These are phyloP conservation scores for Ambrosia artemisiifolia DNA, from an alignment of 129 eudicot genomes.

Conservation along the genomic window DNA sequence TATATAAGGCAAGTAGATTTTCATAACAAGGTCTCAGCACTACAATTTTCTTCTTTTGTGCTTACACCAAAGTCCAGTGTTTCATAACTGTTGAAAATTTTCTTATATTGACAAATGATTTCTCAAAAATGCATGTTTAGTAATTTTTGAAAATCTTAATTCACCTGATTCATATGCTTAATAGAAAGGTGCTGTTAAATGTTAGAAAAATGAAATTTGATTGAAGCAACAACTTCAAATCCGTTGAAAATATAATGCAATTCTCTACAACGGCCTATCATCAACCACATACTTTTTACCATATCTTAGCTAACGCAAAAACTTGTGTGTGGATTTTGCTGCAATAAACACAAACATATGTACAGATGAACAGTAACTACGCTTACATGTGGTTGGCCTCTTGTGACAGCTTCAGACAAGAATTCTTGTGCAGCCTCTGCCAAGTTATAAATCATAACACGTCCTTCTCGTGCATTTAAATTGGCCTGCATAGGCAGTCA, in stretches of 20 bases:
- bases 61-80: not conserved
- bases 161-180: constrained; percentile 6
- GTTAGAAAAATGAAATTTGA: not conserved
- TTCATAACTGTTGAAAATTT: not conserved
- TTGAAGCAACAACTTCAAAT: not conserved
- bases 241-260: not conserved
- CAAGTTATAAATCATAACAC: constrained; percentile 94
- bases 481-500: constrained; percentile 56
- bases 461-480: constrained; percentile 97
- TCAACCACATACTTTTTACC: constrained; percentile 3
- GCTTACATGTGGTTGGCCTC: constrained; percentile 39
- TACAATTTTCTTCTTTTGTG: not conserved
- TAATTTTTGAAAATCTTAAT: not conserved
- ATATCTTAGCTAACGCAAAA: not conserved
- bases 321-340: constrained; percentile 19
- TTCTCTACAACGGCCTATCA: constrained; percentile 6
- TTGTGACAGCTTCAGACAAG: constrained; percentile 80
- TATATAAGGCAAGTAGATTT: not conserved
- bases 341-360: constrained; percentile 4
- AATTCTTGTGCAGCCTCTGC: constrained; percentile 99
- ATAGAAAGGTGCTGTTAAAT: not conserved
- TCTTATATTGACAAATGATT: constrained; percentile 3
- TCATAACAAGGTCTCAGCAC: too few relatives aligned
- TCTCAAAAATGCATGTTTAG: not conserved
- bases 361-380: constrained; percentile 20